Evolutionary conservation across 495 filamentous ascomycete genomes (phyloP).

Genomic region (Acidiella bohemica): DNA sequence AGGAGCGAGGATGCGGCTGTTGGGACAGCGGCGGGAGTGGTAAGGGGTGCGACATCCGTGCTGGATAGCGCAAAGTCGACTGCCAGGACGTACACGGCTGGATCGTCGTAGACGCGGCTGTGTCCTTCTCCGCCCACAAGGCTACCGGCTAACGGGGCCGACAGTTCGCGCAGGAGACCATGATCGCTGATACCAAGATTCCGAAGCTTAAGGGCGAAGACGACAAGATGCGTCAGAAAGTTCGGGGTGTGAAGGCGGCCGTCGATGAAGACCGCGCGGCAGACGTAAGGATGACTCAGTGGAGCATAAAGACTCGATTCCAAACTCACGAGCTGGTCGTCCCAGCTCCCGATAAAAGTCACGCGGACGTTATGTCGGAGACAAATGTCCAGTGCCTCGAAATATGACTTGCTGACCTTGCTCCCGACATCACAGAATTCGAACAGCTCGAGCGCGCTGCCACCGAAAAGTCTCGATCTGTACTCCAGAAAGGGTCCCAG

Average conservation of each 20-base stretch:
- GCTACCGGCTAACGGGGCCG: constrained; percentile 74
- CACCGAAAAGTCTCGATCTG: constrained; percentile 69
- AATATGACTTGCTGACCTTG: constrained; percentile 68
- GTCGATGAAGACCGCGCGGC: constrained; percentile 86
- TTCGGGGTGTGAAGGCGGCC: constrained; percentile 84
- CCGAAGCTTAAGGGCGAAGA: constrained; percentile 81
- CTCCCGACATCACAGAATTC: constrained; percentile 74
- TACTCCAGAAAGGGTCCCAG: constrained; percentile 83
- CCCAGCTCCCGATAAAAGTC: constrained; percentile 79
- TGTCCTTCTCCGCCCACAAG: constrained; percentile 88
- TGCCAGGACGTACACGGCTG: constrained; percentile 75
- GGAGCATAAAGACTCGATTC: constrained; percentile 81
- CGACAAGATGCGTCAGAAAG: constrained; percentile 84
- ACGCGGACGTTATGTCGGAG: constrained; percentile 69
- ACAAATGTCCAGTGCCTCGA: constrained; percentile 54
- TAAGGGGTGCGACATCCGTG: constrained; percentile 28
- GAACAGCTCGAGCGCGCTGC: constrained; percentile 81
- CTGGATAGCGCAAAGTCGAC: constrained; percentile 79
- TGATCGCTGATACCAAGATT: constrained; percentile 89
- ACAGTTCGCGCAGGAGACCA: constrained; percentile 83
- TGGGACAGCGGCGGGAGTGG: neutral
- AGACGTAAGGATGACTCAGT: constrained; percentile 79
- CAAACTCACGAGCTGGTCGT: constrained; percentile 88
- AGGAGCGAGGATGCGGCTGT: constrained; percentile 15
- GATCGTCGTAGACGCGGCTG: constrained; percentile 82